Base-by-base conservation (phyloP, 1,284 basidiomycete species). In the Apiotrichum akiyoshidainum region DNA sequence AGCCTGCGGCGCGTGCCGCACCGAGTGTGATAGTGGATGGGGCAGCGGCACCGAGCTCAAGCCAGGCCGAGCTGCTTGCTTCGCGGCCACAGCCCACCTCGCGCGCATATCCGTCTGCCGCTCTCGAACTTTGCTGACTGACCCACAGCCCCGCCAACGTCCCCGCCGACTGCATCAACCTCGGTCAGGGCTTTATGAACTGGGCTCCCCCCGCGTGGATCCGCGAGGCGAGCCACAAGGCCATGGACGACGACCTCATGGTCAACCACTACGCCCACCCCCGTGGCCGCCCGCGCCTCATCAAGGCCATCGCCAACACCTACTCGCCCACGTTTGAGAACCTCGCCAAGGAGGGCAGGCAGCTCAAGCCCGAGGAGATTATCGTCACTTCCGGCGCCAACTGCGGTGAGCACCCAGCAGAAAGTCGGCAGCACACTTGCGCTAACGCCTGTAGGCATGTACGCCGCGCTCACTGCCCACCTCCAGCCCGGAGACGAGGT, bases 351-450 rank as follows among this genome's bases (percentile, higher is more conserved):
- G 73, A 74, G 33, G 82, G 84, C 10, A 83, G 89, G 54, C 81
- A 86, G 17, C 82, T 99, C 33, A 86, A 93, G 70, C 82, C 87
- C 11, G 91, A 97, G 68, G 93, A 99, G 76, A 92, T 99, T 50
- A 81, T 93, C 41, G 88, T 99, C 45, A 95, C 94, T 0, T 92
- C 93, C 61, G 96, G 96, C 46, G 94, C 94, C 4, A 99, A 96
- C 74, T 89, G 93, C 83, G 92, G 92, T 88, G 64, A 64, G 79
- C 67, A 22, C 4, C n/a, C n/a, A 16, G 31, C 44, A 57, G 22
- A n/a, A 12, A 6, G 14, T 11, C 5, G 14, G 17, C n/a, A 37
- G 8, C 9, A 9, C n/a, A 21, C 4, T 17, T n/a, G 31, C 4
- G 5, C 51, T 37, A 19, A 45, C 42, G 47, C 7, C 17, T 46